Percentiles rank a stretch among this genome's conserved stretches.
These are phyloP conservation scores for Blastocystis sp. DNA, from an alignment of 352 stramenopile genomes.

Conservation along the genomic window DNA sequence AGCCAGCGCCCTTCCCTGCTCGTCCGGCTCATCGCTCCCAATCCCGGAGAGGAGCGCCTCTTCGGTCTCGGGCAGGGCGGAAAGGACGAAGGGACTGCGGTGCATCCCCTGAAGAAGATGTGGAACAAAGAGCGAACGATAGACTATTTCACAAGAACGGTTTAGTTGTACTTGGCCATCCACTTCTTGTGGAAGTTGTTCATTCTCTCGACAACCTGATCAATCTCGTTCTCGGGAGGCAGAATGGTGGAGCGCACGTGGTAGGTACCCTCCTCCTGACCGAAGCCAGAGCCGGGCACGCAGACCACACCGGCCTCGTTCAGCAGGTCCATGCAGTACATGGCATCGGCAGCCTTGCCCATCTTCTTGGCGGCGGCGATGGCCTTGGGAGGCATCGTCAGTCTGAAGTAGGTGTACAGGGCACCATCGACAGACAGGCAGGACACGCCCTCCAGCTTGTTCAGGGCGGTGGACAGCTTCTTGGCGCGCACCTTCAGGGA, in stretches of 20 bases:
- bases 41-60: background rate
- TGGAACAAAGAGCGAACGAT: background rate
- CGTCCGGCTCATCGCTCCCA: background rate
- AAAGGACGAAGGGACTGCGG: background rate
- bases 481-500: conserved; percentile 87
- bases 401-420: conserved; percentile 95
- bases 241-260: conserved; percentile 98
- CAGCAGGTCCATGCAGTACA: conserved; percentile 93
- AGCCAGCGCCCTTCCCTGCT: background rate
- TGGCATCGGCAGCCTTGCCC: conserved; percentile 86
- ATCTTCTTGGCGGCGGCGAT: conserved; percentile 75
- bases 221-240: conserved; percentile 89
- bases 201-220: conserved; percentile 88
- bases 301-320: conserved; percentile 89
- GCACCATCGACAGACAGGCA: conserved; percentile 92
- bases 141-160: background rate
- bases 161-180: conserved; percentile 87
- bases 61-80: background rate
- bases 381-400: conserved; percentile 83
- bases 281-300: conserved; percentile 94
- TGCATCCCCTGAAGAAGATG: background rate
- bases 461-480: conserved; percentile 88
- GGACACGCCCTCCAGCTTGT: conserved; percentile 89
- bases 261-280: conserved; percentile 88
- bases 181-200: conserved; percentile 89